phyloP scores from a whole-genome alignment of 169 alveolate genomes.

The Perkinsus olseni region DNA sequence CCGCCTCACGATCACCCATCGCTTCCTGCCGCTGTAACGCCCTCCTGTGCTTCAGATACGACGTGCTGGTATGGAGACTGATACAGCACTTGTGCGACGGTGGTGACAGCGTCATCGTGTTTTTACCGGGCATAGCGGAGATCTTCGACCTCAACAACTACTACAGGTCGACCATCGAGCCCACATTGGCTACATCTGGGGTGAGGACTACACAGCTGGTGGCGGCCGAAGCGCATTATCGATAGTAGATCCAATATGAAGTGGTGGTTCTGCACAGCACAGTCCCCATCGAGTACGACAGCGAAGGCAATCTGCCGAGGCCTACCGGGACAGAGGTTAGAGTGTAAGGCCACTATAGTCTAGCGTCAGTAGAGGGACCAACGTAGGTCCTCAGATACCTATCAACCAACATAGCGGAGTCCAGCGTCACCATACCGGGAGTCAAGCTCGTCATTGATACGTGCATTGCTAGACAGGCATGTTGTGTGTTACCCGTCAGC shows the following conservation, averaged over 20 bases:
- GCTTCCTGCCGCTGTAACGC: no score
- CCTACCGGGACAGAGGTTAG: neutral
- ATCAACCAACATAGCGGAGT: constrained; percentile 85
- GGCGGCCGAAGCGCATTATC: no score
- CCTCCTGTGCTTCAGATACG: neutral
- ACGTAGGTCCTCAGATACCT: constrained; percentile 35
- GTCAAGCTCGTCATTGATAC: constrained; percentile 74
- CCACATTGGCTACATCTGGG: neutral
- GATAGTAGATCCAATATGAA: neutral
- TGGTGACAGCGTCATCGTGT: constrained; percentile 33
- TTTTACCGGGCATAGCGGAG: constrained; percentile 47
- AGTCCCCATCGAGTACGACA: neutral
- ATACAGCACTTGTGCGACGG: constrained; percentile 14
- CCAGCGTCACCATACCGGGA: constrained; percentile 80
- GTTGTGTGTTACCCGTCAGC: neutral
- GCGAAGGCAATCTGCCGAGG: neutral
- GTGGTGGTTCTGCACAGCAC: neutral
- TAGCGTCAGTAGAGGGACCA: neutral
- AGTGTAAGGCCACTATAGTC: neutral
- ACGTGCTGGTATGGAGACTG: neutral
- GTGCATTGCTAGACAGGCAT: constrained; percentile 24
- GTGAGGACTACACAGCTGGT: no score
- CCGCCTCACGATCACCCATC: no score
- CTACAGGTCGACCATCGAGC: neutral
- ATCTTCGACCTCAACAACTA: constrained; percentile 35